Conservation (phyloP, 805 yeast genomes). For the Cyberlindnera americana region DNA sequence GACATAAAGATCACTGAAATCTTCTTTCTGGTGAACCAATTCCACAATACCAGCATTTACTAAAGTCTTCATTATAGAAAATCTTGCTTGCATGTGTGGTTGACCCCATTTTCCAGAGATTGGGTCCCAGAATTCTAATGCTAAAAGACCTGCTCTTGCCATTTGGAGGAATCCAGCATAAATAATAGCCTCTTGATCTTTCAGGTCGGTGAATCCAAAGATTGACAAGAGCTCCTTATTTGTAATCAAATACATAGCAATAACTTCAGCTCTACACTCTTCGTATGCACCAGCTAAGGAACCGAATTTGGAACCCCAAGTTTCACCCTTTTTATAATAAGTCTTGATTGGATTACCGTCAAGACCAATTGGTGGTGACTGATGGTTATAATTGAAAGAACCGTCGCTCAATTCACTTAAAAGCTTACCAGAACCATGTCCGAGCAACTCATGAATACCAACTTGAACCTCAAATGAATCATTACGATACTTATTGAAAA, state of each 20-base stretch:
- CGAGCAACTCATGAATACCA: constrained; percentile 86
- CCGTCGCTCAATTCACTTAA: constrained; percentile 58
- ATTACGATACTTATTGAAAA: constrained; percentile 67
- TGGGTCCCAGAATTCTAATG: constrained; percentile 88
- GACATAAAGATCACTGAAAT: constrained; percentile 57
- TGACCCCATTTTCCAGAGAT: constrained; percentile 83
- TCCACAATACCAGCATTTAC: constrained; percentile 59
- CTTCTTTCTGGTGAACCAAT: constrained; percentile 42
- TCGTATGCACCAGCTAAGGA: constrained; percentile 82
- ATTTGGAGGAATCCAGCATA: constrained; percentile 70
- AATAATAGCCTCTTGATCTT: constrained; percentile 61
- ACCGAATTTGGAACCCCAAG: constrained; percentile 89
- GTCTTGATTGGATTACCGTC: constrained; percentile 62
- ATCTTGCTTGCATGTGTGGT: constrained; percentile 92
- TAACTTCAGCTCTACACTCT: constrained; percentile 91
- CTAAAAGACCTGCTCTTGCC: constrained; percentile 85
- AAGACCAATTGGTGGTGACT: constrained; percentile 57
- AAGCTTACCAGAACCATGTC: constrained; percentile 89
- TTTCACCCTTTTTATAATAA: constrained; percentile 75
- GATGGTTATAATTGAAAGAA: constrained; percentile 65
- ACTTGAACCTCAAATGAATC: constrained; percentile 92
- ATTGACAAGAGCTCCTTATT: constrained; percentile 64
- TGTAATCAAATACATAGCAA: constrained; percentile 76
- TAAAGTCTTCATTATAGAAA: constrained; percentile 74
- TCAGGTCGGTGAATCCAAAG: constrained; percentile 58